These are phyloP conservation scores for Ochetophila trinervis DNA, from an alignment of 306 rosid species.

Conservation along the genomic window DNA sequence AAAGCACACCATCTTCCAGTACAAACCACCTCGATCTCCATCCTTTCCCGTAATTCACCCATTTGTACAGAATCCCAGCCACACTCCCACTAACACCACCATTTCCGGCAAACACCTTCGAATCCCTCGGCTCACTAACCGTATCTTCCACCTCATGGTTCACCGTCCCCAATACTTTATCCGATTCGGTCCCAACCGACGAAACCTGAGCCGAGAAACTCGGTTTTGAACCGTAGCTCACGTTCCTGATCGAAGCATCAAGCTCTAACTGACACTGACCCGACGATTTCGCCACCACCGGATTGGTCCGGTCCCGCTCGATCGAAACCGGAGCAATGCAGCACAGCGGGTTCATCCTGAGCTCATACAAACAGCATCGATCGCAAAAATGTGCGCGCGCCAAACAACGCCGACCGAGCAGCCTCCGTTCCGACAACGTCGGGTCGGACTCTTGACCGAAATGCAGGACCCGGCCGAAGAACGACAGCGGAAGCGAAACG, in stretches of 20 bases:
- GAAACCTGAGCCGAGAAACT: conserved; percentile 61
- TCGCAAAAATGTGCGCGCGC: conserved; percentile 10
- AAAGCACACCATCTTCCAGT: conserved; percentile 94
- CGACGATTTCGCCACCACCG: conserved; percentile 42
- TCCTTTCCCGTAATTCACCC: conserved; percentile 99
- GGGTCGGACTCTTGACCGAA: conserved; percentile 17
- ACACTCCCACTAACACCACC: conserved; percentile 55
- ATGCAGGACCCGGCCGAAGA: conserved; percentile 36
- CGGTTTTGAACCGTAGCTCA: conserved; percentile 50
- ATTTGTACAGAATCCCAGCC: conserved; percentile 88
- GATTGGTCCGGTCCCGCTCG: conserved; percentile 72
- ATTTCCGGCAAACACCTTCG: conserved; percentile 45
- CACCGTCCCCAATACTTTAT: conserved; percentile 34
- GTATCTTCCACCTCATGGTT: conserved; percentile 48
- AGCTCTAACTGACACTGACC: conserved; percentile 56
- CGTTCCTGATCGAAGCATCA: conserved; percentile 50
- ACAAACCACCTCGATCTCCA: conserved; percentile 97
- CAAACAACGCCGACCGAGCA: conserved; percentile 4
- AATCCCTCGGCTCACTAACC: conserved; percentile 49
- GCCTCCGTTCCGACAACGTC: not conserved
- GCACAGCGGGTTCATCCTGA: conserved; percentile 86
- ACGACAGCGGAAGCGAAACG: not conserved
- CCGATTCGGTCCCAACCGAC: conserved; percentile 49
- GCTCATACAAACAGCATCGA: conserved; percentile 14
- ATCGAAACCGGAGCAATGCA: conserved; percentile 99